Evolutionary conservation across 345 rosid species (phyloP), one percentile per base, ranked within the genome.

Genomic region (Salix dunnii): DNA sequence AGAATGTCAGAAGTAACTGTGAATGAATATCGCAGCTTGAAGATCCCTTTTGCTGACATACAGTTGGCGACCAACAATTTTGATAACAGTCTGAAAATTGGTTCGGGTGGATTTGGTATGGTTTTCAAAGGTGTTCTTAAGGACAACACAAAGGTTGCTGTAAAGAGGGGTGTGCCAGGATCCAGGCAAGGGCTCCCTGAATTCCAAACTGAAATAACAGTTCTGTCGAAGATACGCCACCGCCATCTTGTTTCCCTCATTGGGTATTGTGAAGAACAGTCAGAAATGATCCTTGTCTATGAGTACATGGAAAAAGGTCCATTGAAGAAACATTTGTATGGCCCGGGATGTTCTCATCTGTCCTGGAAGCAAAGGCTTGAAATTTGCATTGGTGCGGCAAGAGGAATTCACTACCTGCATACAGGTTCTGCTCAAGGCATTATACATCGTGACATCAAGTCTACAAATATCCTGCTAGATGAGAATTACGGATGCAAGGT

Each of bases 261-360:
- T 51, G 97, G 99, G 14, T 95, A 87, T 69, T 95, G 99, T 61
- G 97, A 95, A 79, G 99, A 95, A 80, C 95, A 91, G 71, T 90
- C 97, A 8, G 99, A 95, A 63, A 95, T 93, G 99, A 88, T 95
- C 73, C 82, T 95, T 27, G 96, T 93, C 60, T 95, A 95, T 13
- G 99, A 95, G 84, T 95, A 91, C 80, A 90, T 95, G 97, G 99
- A 95, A 53, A 89, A 91, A 67, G 99, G 97, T 35, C 95, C 99
- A 1, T 83, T 96, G 83, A 96, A 91, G 79, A 86, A 84, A 61
- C 96, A 96, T 79, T 83, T 96, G 64, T 93, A 96, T 46, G 92
- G 98, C 67, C 85, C 92, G 0, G 82, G 76, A 31, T 77, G 86
- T 53, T 87, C 85, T 7, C 91, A 92, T 64, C 71, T 96, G 73